Percentiles rank a stretch among this genome's conserved stretches.
phyloP scores from a whole-genome alignment of 345 rosid genomes.

The Citrus inodora region DNA sequence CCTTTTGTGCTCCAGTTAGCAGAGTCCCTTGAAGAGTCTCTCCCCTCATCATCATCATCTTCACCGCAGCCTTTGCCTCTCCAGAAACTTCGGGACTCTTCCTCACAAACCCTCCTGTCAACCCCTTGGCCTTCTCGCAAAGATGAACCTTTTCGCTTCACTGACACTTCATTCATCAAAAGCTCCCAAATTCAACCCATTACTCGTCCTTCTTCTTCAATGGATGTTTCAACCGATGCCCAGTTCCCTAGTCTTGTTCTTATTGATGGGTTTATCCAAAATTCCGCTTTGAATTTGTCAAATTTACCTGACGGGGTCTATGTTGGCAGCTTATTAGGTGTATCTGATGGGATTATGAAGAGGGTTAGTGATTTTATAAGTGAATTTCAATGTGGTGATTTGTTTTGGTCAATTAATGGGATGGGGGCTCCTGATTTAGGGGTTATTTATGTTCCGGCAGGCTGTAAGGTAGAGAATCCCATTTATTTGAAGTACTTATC shows the following conservation, averaged over 20 bases:
- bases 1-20: constrained; percentile 84
- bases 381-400: constrained; percentile 69
- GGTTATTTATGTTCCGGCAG: constrained; percentile 75
- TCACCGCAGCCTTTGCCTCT: constrained; percentile 41
- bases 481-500: constrained; percentile 69
- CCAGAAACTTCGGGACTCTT: constrained; percentile 66
- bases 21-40: constrained; percentile 84
- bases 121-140: constrained; percentile 86
- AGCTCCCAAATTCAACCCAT: constrained; percentile 61
- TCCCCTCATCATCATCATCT: constrained; percentile 22
- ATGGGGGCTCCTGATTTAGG: constrained; percentile 84
- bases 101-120: constrained; percentile 62
- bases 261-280: constrained; percentile 65
- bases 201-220: constrained; percentile 36
- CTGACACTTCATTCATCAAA: constrained; percentile 73
- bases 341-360: constrained; percentile 33
- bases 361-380: constrained; percentile 45
- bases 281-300: constrained; percentile 38
- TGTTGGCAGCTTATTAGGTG: constrained; percentile 60
- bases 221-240: constrained; percentile 32
- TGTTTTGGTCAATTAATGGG: constrained; percentile 91
- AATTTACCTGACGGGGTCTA: constrained; percentile 74
- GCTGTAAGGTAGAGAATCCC: constrained; percentile 67
- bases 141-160: constrained; percentile 88
- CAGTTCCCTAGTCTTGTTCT: constrained; percentile 46